phyloP scores from a whole-genome alignment of 805 yeast species.

The Saccharomycopsis babjevae region DNA sequence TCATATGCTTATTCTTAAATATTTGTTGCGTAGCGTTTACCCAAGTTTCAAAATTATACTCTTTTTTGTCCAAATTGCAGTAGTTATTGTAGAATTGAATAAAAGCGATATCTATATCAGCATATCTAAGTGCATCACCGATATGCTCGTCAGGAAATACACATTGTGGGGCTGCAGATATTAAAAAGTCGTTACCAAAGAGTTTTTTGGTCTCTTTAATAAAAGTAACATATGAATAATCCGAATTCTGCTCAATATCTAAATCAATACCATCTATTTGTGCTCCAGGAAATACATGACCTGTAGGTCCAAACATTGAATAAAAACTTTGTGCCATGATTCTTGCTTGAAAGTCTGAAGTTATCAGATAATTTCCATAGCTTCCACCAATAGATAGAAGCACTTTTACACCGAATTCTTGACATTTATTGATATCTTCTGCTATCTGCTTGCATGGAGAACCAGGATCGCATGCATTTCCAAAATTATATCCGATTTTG shows the following conservation, averaged over 20 bases:
- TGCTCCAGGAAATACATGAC: conserved; percentile 40
- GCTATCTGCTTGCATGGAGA: conserved; percentile 37
- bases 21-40: conserved; percentile 42
- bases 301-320: conserved; percentile 6
- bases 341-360: conserved; percentile 1
- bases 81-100: conserved; percentile 85
- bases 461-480: conserved; percentile 20
- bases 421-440: conserved; percentile 65
- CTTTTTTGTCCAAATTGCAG: conserved; percentile 37
- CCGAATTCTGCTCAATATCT: conserved; percentile 63
- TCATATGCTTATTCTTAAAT: conserved; percentile 60
- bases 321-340: conserved; percentile 4
- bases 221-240: conserved; percentile 54
- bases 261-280: conserved; percentile 87
- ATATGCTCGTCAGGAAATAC: conserved; percentile 69
- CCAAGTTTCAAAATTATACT: conserved; percentile 71
- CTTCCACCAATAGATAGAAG: conserved; percentile 60
- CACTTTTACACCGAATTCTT: conserved; percentile 62
- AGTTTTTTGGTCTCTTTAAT: conserved; percentile 30
- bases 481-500: conserved; percentile 4
- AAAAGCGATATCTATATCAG: conserved; percentile 69
- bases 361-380: conserved; percentile 44
- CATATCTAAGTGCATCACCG: conserved; percentile 46
- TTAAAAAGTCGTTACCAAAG: conserved; percentile 43
- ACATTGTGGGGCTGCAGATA: conserved; percentile 92